phyloP scores from a whole-genome alignment of 345 rosid genomes.

The Ricinus communis region DNA sequence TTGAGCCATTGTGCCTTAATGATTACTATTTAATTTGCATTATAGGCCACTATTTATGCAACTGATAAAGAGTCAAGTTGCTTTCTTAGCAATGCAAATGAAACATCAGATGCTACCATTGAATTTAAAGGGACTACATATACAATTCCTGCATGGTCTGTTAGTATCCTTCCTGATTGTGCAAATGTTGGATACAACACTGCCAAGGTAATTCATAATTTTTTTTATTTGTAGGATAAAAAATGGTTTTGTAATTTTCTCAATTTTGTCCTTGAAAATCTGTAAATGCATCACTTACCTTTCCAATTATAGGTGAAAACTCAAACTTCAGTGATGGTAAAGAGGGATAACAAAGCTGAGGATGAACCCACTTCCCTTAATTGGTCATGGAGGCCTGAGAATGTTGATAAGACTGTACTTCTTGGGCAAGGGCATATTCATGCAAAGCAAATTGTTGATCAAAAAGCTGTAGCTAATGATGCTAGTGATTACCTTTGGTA shows the following conservation, averaged over 20 bases:
- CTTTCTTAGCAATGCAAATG: slow-evolving; percentile 53
- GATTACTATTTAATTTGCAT: not conserved
- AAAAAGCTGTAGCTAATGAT: slow-evolving; percentile 19
- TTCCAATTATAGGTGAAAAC: slow-evolving; percentile 36
- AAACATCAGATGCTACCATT: slow-evolving; percentile 39
- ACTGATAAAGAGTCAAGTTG: slow-evolving; percentile 45
- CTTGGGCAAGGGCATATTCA: slow-evolving; percentile 8
- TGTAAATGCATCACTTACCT: too few species aligned
- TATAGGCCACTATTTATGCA: slow-evolving; percentile 47
- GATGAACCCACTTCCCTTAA: slow-evolving; percentile 31
- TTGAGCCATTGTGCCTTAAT: too few species aligned
- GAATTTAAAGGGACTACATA: slow-evolving; percentile 44
- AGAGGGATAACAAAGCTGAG: slow-evolving; percentile 32
- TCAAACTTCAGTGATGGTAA: slow-evolving; percentile 51
- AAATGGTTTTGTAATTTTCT: not conserved
- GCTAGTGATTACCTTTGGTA: slow-evolving; percentile 28
- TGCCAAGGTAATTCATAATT: slow-evolving; percentile 42
- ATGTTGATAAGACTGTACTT: slow-evolving; percentile 13
- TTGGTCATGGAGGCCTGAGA: slow-evolving; percentile 71
- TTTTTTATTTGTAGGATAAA: too few species aligned
- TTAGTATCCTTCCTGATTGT: slow-evolving; percentile 67
- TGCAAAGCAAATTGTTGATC: slow-evolving; percentile 14
- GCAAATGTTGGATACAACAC: slow-evolving; percentile 54
- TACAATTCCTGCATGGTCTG: slow-evolving; percentile 67
- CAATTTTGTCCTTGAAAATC: not conserved